Base-by-base conservation (phyloP, 129 eudicot species). In the Chrysanthemum makinoi region DNA sequence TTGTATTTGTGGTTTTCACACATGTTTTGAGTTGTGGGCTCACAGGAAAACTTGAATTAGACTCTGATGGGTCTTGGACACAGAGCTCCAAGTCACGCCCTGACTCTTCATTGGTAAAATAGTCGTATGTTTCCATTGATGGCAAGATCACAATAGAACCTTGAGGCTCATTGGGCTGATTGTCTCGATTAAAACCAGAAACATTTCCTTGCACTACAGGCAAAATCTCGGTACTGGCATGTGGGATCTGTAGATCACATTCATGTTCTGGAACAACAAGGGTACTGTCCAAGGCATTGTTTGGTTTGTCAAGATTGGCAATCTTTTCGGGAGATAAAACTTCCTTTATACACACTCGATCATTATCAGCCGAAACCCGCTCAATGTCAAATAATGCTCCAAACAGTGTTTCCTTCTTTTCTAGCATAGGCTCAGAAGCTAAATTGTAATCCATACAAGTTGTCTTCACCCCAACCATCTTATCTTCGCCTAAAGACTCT, bases 131-230 rank as follows among this genome's bases (percentile, higher is more conserved):
- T 54, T 75, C 80, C 33, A 72, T 12, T 33, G 39, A 62, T n/a
- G 80, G 61, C 60, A 35, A 39, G 66, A 22, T 62, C 73, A 53
- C 50, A n/a, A 7, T 54, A 56, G 53, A 68, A 55, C 61, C 73
- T 71, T 76, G 77, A 72, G 76, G 73, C 65, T 67, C 71, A 69
- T 77, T 70, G 10, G 77, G 62, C 35, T 30, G 46, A 20, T 35
- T 9, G 5, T 17, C 60, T 51, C 30, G 65, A 12, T 30, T 69
- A 5, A 26, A 48, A 68, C 56, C 77, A 52, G 54, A 69, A 58
- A 10, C 56, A 68, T 60, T 75, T 65, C 43, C 81, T 56, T 49
- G 70, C 60, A 56, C 58, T 22, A 24, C 22, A 56, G 50, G 64
- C 49, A 78, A 44, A 62, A 55, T 72, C 51, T 74, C 60, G 53